A percentile compares a stretch with the other conserved stretches of the same genome.
These are phyloP conservation scores for Colletotrichum sp. DNA, from an alignment of 2,329 filamentous ascomycete species.

Conservation along the genomic window DNA sequence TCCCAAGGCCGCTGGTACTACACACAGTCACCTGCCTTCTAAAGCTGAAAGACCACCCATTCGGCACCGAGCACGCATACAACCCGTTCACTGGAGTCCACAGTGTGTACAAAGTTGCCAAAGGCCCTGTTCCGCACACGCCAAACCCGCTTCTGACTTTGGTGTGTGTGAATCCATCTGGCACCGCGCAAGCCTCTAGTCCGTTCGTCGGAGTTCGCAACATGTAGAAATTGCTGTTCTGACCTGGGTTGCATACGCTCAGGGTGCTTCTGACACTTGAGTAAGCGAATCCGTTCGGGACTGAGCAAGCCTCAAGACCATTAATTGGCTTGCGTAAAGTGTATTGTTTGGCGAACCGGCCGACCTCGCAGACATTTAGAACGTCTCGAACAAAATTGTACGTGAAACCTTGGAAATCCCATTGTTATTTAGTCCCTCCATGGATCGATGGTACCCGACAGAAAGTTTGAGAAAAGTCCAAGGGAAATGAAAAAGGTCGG, in stretches of 20 bases:
- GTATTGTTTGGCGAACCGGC: neutral
- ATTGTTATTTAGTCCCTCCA: too few species aligned
- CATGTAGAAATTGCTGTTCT: neutral
- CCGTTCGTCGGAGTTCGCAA: neutral
- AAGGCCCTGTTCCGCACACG: neutral
- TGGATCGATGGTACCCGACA: too few species aligned
- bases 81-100: neutral
- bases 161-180: neutral
- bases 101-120: neutral
- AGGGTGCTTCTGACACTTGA: neutral
- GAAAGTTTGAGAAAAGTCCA: too few species aligned
- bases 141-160: neutral
- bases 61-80: neutral
- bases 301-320: neutral
- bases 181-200: neutral
- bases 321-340: neutral
- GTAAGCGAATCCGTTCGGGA: neutral
- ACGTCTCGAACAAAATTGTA: neutral
- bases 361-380: neutral
- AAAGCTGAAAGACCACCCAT: neutral
- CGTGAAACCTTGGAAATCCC: too few species aligned
- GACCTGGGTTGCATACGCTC: neutral
- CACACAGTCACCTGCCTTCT: neutral
- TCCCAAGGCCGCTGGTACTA: neutral
- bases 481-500: too few species aligned